phyloP scores from a whole-genome alignment of 2,329 filamentous ascomycete species.

The Paraphaeosphaeria sporulosa region DNA sequence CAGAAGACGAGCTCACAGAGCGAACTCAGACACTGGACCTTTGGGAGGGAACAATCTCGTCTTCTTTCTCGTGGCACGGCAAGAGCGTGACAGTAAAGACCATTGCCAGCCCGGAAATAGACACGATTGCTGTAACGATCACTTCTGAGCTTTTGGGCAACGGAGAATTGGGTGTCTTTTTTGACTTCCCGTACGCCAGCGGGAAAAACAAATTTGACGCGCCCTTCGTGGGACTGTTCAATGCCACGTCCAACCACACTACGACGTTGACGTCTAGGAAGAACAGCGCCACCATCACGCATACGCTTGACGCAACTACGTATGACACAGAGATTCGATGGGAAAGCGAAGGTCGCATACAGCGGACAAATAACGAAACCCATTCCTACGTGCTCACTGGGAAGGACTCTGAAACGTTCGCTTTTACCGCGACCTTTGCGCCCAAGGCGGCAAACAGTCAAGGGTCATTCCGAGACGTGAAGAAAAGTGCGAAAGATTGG shows the following conservation, averaged over 20 bases:
- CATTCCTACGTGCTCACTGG: constrained; percentile 56
- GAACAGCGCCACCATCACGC: constrained; percentile 51
- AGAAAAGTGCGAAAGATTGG: constrained; percentile 49
- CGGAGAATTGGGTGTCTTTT: constrained; percentile 56
- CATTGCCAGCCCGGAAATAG: constrained; percentile 55
- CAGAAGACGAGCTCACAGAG: constrained; percentile 50
- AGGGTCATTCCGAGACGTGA: constrained; percentile 31
- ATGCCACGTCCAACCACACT: constrained; percentile 55
- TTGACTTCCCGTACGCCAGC: constrained; percentile 62
- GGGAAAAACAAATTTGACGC: constrained; percentile 62
- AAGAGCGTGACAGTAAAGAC: constrained; percentile 54
- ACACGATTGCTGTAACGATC: constrained; percentile 56
- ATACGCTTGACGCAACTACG: constrained; percentile 53
- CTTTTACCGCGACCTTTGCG: constrained; percentile 36
- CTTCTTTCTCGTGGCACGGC: constrained; percentile 55
- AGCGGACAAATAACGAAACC: constrained; percentile 43
- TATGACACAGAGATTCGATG: constrained; percentile 54
- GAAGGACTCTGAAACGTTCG: constrained; percentile 31
- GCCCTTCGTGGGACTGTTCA: constrained; percentile 62
- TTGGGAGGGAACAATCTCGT: constrained; percentile 57
- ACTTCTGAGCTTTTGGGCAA: constrained; percentile 51
- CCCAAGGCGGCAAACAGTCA: constrained; percentile 44
- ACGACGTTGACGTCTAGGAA: constrained; percentile 45
- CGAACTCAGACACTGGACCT: constrained; percentile 57
- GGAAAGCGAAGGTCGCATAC: constrained; percentile 43